Base-by-base conservation (phyloP, 2,329 filamentous ascomycete species). In the Metarhizium rileyi region DNA sequence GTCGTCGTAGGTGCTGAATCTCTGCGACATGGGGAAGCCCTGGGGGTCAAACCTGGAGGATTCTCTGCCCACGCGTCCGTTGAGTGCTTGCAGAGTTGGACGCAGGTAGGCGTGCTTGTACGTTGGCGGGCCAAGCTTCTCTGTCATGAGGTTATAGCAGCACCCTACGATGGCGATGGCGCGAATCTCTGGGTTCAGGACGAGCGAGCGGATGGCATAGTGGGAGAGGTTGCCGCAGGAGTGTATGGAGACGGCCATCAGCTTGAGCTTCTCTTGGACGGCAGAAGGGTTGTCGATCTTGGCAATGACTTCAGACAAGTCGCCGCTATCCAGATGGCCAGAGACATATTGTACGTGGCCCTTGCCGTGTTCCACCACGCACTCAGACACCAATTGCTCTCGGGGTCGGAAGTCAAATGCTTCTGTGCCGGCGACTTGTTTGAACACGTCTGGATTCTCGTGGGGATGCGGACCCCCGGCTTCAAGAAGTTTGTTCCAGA, bases 141-240 rank as follows among this genome's bases (percentile, higher is more conserved):
- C 93, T 0, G 91, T 96, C 57, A 97, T 72, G 5, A 97, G 80
- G 60, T 98, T 98, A 75, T 98, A 97, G 74, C 93, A 98, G 72
- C 93, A 98, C 44, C 93, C 93, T 52, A 98, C 89, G 63, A 98
- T 90, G 51, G 91, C 91, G 22, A 97, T 85, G n/a, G 90, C 89
- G 28, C 82, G 81, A 49, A 97, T 90, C 4, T 83, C 79, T 0
- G 86, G 84, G 62, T 96, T 97, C 50, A 94, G 70, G 2, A 90
- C 69, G 20, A 98, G 77, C 1, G 91, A 94, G 14, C 88, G 83
- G 50, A 98, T 84, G 9, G 87, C 93, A 63, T 94, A 90, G 66
- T 98, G 93, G 1, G 94, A 86, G n/a, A 98, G 81, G 58, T 98
- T 97, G 26, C 93, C 93, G 63, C 93, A 98, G 0, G 91, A 97